phyloP scores from a whole-genome alignment of 768 basidiomycete species.

The Suillus occidentalis region DNA sequence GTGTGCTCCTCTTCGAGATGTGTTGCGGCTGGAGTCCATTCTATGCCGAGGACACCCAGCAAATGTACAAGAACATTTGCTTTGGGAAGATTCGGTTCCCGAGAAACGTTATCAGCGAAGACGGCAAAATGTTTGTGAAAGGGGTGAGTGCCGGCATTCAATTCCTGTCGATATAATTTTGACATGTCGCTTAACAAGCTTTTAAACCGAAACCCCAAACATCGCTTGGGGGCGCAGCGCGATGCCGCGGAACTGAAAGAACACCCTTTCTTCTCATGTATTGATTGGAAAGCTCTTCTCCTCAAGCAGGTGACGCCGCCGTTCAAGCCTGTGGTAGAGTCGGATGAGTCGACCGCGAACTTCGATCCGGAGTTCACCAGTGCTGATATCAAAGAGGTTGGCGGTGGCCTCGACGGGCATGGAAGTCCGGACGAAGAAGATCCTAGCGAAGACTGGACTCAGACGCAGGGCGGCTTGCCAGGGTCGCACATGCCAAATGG shows the following conservation, averaged over 20 bases:
- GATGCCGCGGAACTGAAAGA: constrained; percentile 95
- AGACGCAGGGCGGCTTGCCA: constrained; percentile 38
- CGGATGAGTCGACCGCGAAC: constrained; percentile 96
- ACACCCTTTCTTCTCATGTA: constrained; percentile 87
- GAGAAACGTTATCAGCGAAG: constrained; percentile 93
- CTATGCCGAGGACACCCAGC: constrained; percentile 98
- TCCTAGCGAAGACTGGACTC: constrained; percentile 61
- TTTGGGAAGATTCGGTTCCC: constrained; percentile 99
- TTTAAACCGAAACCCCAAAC: constrained; percentile 97
- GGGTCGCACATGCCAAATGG: constrained; percentile 69
- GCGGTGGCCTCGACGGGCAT: constrained; percentile 50
- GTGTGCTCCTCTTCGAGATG: constrained; percentile 98
- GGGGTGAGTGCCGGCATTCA: constrained; percentile 60
- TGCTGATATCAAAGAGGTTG: constrained; percentile 80
- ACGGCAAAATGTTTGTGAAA: constrained; percentile 99
- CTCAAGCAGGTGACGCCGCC: constrained; percentile 92
- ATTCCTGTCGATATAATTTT: constrained; percentile 11
- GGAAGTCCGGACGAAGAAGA: constrained; percentile 54
- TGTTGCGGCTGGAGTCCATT: constrained; percentile 99
- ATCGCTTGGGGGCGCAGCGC: constrained; percentile 87
- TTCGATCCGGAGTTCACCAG: constrained; percentile 98
- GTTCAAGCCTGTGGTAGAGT: constrained; percentile 97
- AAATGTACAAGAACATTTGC: constrained; percentile 99
- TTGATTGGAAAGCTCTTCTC: constrained; percentile 90
- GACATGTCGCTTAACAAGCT: constrained; percentile 52